phyloP scores from a whole-genome alignment of 225 moss, liverwort and hornwort genomes.

The Straminergon stramineum region DNA sequence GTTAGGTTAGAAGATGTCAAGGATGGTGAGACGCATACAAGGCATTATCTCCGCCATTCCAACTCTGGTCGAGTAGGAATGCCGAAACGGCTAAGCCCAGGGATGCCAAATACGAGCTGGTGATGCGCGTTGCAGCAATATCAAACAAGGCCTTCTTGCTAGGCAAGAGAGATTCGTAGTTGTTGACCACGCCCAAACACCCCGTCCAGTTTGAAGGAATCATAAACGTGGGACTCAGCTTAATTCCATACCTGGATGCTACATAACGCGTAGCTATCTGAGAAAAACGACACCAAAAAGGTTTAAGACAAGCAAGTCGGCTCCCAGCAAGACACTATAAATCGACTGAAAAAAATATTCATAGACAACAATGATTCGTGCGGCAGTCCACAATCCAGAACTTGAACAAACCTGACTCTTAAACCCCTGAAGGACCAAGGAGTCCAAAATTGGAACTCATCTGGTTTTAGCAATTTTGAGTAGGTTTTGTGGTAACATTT shows the following conservation, averaged over 20 bases:
- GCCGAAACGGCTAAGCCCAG: slow-evolving; percentile 57
- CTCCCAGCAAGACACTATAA: neutral
- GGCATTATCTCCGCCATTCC: slow-evolving; percentile 97
- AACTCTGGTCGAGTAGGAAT: slow-evolving; percentile 73
- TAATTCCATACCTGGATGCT: slow-evolving; percentile 77
- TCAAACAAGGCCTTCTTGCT: slow-evolving; percentile 84
- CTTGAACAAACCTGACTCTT: neutral
- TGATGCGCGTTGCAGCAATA: slow-evolving; percentile 85
- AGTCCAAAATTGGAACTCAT: neutral
- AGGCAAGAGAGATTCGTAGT: slow-evolving; percentile 87
- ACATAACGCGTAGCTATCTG: slow-evolving; percentile 79
- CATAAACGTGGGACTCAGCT: slow-evolving; percentile 84
- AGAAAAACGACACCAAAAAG: neutral
- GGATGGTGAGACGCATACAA: slow-evolving; percentile 31
- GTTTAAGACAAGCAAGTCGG: neutral
- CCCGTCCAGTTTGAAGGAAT: slow-evolving; percentile 98
- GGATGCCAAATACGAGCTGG: slow-evolving; percentile 70
- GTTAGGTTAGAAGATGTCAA: neutral
- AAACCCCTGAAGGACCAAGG: neutral
- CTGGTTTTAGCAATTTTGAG: neutral
- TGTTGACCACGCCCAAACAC: slow-evolving; percentile 86
- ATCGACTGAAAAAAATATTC: neutral
- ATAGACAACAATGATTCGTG: neutral
- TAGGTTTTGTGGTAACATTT: neutral
- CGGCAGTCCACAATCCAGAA: neutral